Evolutionary conservation across 176 grass and related monocot genomes (phyloP).

Genomic region (Rhynchospora tenuis): DNA sequence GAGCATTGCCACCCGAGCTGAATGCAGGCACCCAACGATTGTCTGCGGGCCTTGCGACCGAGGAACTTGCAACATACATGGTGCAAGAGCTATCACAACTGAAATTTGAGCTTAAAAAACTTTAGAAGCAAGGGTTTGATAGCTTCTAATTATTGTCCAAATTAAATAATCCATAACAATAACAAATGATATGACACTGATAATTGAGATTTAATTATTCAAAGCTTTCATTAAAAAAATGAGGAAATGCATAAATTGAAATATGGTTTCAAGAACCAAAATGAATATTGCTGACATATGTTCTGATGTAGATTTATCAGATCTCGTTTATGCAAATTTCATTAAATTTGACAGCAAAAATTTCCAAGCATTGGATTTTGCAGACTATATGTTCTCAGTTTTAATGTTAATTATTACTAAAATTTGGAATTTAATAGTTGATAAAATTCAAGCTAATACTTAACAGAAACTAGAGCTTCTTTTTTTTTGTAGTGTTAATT

Average conservation of each 20-base stretch:
- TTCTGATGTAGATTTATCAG: neutral
- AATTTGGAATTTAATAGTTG: neutral
- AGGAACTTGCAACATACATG: neutral
- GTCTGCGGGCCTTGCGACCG: neutral
- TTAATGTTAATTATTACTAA: neutral
- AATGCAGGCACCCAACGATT: neutral
- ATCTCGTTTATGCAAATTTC: neutral
- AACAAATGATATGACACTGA: neutral
- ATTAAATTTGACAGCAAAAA: neutral
- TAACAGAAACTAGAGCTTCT: neutral
- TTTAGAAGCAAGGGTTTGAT: neutral
- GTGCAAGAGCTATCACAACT: neutral
- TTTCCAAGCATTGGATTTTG: neutral
- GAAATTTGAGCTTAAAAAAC: conserved; percentile 13
- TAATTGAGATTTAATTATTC: neutral
- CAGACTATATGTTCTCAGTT: neutral
- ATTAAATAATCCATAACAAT: neutral
- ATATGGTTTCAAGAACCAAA: neutral
- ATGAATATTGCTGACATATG: neutral
- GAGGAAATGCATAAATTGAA: neutral
- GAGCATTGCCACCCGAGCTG: conserved; percentile 4
- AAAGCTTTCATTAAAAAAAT: neutral
- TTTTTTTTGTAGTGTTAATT: neutral
- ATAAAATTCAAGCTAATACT: neutral
- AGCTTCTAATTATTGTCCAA: neutral